A percentile compares a stretch with the other conserved stretches of the same genome.
Conservation (phyloP, 2,329 filamentous ascomycete genomes). For the Paraphaeosphaeria sporulosa region DNA sequence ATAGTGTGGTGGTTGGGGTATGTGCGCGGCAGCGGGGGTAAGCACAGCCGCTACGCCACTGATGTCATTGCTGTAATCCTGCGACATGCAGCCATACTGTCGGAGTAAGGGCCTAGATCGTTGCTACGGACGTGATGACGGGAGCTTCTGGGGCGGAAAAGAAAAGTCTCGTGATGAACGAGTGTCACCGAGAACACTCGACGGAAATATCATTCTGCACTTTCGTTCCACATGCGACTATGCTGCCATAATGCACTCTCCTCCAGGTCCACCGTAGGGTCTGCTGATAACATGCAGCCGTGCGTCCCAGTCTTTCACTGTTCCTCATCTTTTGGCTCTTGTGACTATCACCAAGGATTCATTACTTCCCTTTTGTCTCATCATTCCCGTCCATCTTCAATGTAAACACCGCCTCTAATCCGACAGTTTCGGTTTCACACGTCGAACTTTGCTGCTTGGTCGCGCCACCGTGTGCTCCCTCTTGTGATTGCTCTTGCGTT, state of each 20-base stretch:
- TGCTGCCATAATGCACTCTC: background rate
- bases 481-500: background rate
- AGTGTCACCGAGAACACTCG: no score
- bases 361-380: background rate
- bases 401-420: background rate
- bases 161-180: no score
- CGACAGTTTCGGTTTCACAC: background rate
- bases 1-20: background rate
- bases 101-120: background rate
- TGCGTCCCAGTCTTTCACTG: background rate
- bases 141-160: background rate
- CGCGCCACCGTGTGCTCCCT: slow-evolving; percentile 2
- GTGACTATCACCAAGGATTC: background rate
- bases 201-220: no score
- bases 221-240: background rate
- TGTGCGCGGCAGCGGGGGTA: background rate
- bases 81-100: background rate
- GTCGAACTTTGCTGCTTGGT: background rate
- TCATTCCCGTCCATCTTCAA: background rate
- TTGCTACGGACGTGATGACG: background rate
- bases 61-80: background rate
- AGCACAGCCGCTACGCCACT: background rate
- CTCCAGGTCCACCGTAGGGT: background rate
- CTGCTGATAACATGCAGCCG: background rate
- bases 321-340: background rate